phyloP scores from a whole-genome alignment of 2,329 filamentous ascomycete genomes.

The Cordyceps cicadae region DNA sequence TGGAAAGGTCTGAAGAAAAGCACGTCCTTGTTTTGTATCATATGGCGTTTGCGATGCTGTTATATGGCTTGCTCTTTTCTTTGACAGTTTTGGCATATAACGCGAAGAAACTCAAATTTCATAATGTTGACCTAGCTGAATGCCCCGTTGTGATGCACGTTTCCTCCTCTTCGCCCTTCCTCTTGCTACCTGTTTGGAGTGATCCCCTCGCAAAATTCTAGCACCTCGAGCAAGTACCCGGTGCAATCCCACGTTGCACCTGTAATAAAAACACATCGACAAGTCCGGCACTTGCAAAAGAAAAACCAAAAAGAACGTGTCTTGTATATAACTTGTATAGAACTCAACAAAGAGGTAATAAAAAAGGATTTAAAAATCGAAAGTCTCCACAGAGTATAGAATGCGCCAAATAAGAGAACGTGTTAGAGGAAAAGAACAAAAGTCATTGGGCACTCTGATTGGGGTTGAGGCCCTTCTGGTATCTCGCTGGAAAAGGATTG shows the following conservation, averaged over 20 bases:
- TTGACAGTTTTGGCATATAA: background rate
- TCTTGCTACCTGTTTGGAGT: background rate
- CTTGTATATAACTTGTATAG: conserved; percentile 8
- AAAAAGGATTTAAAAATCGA: conserved; percentile 3
- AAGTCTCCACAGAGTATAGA: conserved; percentile 9
- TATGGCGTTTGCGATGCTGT: background rate
- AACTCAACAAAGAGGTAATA: conserved; percentile 1
- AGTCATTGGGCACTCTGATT: conserved; percentile 8
- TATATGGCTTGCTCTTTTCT: background rate
- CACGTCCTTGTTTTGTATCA: conserved; percentile 3
- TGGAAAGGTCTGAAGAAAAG: conserved; percentile 6
- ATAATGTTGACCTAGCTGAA: background rate
- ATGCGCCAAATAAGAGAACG: conserved; percentile 4
- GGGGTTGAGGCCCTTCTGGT: conserved; percentile 9
- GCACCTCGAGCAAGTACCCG: background rate
- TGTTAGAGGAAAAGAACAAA: background rate
- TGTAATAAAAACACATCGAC: background rate
- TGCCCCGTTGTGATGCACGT: background rate
- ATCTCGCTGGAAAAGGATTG: conserved; percentile 11
- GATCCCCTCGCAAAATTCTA: background rate
- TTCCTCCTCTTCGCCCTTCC: background rate
- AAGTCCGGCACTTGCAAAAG: background rate
- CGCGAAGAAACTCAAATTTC: background rate
- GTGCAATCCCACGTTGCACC: too few species aligned
- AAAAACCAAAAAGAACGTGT: background rate